phyloP scores from a whole-genome alignment of 2,329 filamentous ascomycete species.

The Triangularia setosa region DNA sequence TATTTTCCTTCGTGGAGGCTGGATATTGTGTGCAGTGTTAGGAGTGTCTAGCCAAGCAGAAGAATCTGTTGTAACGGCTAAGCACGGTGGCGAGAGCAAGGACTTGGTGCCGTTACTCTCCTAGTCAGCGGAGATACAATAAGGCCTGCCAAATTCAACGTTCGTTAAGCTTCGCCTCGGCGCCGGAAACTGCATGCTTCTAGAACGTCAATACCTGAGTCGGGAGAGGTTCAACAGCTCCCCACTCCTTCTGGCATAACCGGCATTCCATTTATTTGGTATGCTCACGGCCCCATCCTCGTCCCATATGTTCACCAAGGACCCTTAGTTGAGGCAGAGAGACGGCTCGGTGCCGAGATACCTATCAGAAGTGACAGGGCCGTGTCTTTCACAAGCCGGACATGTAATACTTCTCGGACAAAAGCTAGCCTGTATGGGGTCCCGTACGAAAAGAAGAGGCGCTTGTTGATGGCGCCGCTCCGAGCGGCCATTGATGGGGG shows the following conservation, averaged over 20 bases:
- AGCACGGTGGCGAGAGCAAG: no score
- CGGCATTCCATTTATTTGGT: no score
- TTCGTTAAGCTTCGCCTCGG: background rate
- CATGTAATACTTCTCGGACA: background rate
- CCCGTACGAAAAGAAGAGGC: background rate
- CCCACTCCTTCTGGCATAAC: background rate
- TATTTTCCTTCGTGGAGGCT: background rate
- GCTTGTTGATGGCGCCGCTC: background rate
- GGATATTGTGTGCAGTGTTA: background rate
- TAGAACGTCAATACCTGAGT: background rate
- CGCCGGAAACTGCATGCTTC: background rate
- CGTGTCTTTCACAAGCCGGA: background rate
- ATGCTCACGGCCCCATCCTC: background rate
- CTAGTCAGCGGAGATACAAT: background rate
- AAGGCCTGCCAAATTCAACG: background rate
- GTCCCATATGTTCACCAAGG: background rate
- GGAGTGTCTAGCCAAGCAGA: background rate
- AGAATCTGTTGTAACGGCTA: no score
- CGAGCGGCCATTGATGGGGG: background rate
- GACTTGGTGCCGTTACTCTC: background rate
- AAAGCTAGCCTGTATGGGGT: background rate
- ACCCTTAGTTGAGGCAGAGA: background rate
- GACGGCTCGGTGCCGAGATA: background rate
- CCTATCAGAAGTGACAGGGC: background rate
- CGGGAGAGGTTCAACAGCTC: background rate